Conservation (phyloP, 2,329 filamentous ascomycete species). For the Lecanicillium sp. region DNA sequence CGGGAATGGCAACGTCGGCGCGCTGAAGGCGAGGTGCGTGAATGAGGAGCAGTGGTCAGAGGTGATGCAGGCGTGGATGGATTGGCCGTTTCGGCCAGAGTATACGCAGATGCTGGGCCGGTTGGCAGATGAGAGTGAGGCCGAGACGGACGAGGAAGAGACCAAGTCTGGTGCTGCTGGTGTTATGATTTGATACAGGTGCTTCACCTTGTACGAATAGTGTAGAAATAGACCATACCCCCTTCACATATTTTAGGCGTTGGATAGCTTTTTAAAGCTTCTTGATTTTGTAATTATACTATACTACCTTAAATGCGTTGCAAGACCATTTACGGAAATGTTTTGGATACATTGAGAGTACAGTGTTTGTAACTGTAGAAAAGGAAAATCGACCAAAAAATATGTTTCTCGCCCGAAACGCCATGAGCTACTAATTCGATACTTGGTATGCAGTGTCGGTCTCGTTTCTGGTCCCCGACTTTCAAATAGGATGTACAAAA, state of each 20-base stretch:
- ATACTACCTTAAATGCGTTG: too few relatives aligned
- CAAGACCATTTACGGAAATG: too few relatives aligned
- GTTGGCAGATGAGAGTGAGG: conserved; percentile 20
- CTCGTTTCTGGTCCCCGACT: too few relatives aligned
- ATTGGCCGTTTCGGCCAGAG: conserved; percentile 55
- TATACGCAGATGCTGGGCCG: conserved; percentile 40
- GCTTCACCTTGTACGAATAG: not conserved
- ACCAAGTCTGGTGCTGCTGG: conserved; percentile 11
- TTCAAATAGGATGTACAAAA: too few relatives aligned
- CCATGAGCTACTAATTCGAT: not conserved
- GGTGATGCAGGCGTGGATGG: conserved; percentile 50
- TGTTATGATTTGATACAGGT: not conserved
- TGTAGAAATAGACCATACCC: not conserved
- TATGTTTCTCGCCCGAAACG: not conserved
- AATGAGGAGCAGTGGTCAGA: conserved; percentile 48
- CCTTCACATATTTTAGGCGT: too few relatives aligned
- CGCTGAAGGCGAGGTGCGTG: conserved; percentile 38
- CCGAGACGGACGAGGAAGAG: conserved; percentile 18
- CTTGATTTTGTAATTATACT: too few relatives aligned
- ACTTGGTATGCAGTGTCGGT: too few relatives aligned
- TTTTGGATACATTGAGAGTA: too few relatives aligned
- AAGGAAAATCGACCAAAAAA: not conserved
- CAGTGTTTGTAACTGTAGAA: not conserved
- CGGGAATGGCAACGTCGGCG: conserved; percentile 20
- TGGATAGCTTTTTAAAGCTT: too few relatives aligned